These are phyloP conservation scores for Trametopsis cervina DNA, from an alignment of 768 basidiomycete species.

Conservation along the genomic window DNA sequence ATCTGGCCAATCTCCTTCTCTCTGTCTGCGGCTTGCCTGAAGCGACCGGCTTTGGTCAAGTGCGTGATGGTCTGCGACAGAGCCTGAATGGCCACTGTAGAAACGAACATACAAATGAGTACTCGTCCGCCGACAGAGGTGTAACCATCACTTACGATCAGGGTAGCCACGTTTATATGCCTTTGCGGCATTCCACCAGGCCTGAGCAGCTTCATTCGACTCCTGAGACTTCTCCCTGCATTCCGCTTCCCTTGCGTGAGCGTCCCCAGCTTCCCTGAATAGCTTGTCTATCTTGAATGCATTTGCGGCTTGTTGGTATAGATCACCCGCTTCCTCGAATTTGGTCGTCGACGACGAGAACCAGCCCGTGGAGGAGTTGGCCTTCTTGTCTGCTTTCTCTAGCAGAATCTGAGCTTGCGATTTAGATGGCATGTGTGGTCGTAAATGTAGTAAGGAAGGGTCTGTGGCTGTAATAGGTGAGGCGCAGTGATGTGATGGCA, in stretches of 20 bases:
- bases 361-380: constrained; percentile 77
- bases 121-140: neutral
- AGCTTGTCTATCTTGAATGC: constrained; percentile 87
- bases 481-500: neutral
- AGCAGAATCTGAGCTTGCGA: constrained; percentile 70
- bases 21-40: constrained; percentile 95
- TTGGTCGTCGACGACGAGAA: constrained; percentile 80
- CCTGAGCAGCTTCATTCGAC: constrained; percentile 90
- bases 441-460: constrained; percentile 3
- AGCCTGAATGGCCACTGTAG: constrained; percentile 81
- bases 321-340: constrained; percentile 92
- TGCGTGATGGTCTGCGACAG: constrained; percentile 78
- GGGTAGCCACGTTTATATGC: constrained; percentile 86
- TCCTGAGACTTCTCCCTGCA: constrained; percentile 88
- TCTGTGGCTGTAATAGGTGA: neutral
- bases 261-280: constrained; percentile 89
- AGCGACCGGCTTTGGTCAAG: constrained; percentile 79
- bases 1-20: constrained; percentile 97
- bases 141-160: constrained; percentile 50
- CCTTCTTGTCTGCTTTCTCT: constrained; percentile 92
- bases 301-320: constrained; percentile 93
- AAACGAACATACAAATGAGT: neutral
- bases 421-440: constrained; percentile 56
- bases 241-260: constrained; percentile 90
- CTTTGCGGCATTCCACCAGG: constrained; percentile 98